Evolutionary conservation across 1,284 basidiomycete species (phyloP).

Genomic region (Cryptococcus maquisensis): DNA sequence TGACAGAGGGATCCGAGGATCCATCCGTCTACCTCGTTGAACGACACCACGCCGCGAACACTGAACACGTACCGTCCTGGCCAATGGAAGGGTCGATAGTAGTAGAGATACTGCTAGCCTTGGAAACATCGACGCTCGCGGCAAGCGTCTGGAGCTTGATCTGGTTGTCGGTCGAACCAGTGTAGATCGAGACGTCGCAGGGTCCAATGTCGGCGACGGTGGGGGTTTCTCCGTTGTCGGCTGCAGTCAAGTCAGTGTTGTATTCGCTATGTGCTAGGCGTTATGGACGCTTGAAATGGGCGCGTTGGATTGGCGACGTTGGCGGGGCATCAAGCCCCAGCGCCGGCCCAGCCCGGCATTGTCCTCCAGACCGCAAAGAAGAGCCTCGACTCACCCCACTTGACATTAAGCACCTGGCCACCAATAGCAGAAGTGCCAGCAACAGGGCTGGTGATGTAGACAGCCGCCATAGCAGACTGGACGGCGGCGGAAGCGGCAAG

Average conservation of each 20-base stretch:
- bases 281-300: no score
- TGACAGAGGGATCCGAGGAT: neutral
- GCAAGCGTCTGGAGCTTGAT: slow-evolving; percentile 64
- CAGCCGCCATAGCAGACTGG: slow-evolving; percentile 38
- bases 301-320: neutral
- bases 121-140: slow-evolving; percentile 60
- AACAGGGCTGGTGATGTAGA: slow-evolving; percentile 50
- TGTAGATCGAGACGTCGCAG: slow-evolving; percentile 64
- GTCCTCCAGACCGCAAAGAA: neutral
- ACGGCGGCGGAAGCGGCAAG: slow-evolving; percentile 52
- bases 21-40: neutral
- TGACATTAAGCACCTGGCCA: slow-evolving; percentile 59
- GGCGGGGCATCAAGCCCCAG: neutral
- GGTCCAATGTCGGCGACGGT: slow-evolving; percentile 59
- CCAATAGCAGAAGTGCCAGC: slow-evolving; percentile 56
- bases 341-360: no score
- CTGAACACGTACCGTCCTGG: slow-evolving; percentile 48
- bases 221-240: slow-evolving; percentile 59
- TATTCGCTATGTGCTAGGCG: neutral
- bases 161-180: slow-evolving; percentile 48
- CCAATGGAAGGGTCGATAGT: slow-evolving; percentile 62
- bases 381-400: slow-evolving; percentile 55
- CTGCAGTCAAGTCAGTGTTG: slow-evolving; percentile 14
- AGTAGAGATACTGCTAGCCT: slow-evolving; percentile 55
- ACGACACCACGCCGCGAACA: neutral